These are phyloP conservation scores for Hypoxylon intermedium DNA, from an alignment of 495 filamentous ascomycete species.

Conservation along the genomic window DNA sequence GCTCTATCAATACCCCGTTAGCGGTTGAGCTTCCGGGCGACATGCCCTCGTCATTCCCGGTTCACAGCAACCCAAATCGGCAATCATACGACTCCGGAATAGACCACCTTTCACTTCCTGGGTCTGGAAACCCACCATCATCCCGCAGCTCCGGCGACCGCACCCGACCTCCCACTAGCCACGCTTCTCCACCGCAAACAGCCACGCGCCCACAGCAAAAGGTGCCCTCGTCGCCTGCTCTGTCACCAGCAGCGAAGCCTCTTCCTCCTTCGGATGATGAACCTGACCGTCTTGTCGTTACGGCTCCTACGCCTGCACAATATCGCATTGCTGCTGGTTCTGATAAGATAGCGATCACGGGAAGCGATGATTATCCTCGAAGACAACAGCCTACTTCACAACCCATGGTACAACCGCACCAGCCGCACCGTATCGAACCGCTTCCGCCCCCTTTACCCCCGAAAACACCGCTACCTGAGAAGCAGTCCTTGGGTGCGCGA, in stretches of 20 bases:
- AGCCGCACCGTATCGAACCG: conserved; percentile 61
- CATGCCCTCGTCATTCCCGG: conserved; percentile 44
- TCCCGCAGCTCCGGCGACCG: conserved; percentile 54
- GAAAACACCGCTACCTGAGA: conserved; percentile 77
- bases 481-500: conserved; percentile 27
- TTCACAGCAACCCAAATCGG: conserved; percentile 43
- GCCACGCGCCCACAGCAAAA: conserved; percentile 42
- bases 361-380: conserved; percentile 64
- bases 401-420: conserved; percentile 51
- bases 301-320: conserved; percentile 60
- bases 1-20: conserved; percentile 48
- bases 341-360: conserved; percentile 68
- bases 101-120: conserved; percentile 49
- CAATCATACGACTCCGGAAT: conserved; percentile 57
- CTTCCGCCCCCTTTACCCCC: conserved; percentile 87
- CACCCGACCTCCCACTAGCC: conserved; percentile 30
- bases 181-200: conserved; percentile 44
- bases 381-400: conserved; percentile 46
- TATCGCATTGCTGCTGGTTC: conserved; percentile 54
- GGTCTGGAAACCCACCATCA: conserved; percentile 44
- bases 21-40: conserved; percentile 59
- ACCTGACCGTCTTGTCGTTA: conserved; percentile 55
- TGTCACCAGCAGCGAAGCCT: conserved; percentile 24
- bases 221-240: conserved; percentile 43
- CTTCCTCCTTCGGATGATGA: conserved; percentile 50